Base-by-base conservation (phyloP, 306 rosid genomes). In the Hippophae gyantsensis region DNA sequence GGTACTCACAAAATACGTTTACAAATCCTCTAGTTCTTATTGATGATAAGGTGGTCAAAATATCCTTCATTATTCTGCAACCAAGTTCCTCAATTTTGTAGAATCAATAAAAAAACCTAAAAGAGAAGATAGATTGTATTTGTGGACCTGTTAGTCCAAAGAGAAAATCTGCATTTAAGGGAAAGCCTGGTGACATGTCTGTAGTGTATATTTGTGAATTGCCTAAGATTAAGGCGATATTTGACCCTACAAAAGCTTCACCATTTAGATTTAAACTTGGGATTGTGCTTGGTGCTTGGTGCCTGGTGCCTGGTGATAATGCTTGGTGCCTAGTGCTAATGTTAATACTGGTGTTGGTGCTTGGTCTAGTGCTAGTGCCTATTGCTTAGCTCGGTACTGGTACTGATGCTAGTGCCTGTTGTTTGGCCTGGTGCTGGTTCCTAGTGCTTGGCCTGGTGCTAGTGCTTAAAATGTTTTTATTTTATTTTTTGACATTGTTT, bases 121-220 rank as follows among this genome's bases (percentile, higher is more conserved):
- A 63, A 52, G 74, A 61, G 57, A 63, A 67, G 52, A 53, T 48
- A 58, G 68, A 51, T 70, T 65, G 59, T 56, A 54, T 43, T 68
- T 58, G 68, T 43, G 67, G 67, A 45, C 65, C 60, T 54, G 64
- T 48, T 61, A 72, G 70, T 62, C 69, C 76, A 56, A 67, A 70
- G 38, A 50, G 61, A 8, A 68, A 69, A 68, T 58, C 46, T 48
- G 54, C 61, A 58, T 60, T 72, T 43, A 50, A 45, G 46, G 69
- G 52, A 70, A 83, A 85, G 72, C 85, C 86, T 62, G 95, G 95
- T 45, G 98, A 92, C 65, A 78, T 81, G 84, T 87, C 95, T 78
- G 96, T 92, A n/a, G 74, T 87, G 38, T 92, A 92, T 76, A 61
- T 87, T 48, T 85, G 95, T 51, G 95, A 92, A 73, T 80, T 92